These are phyloP conservation scores for Fusarium veterinarium DNA, from an alignment of 2,329 filamentous ascomycete species.

Conservation along the genomic window DNA sequence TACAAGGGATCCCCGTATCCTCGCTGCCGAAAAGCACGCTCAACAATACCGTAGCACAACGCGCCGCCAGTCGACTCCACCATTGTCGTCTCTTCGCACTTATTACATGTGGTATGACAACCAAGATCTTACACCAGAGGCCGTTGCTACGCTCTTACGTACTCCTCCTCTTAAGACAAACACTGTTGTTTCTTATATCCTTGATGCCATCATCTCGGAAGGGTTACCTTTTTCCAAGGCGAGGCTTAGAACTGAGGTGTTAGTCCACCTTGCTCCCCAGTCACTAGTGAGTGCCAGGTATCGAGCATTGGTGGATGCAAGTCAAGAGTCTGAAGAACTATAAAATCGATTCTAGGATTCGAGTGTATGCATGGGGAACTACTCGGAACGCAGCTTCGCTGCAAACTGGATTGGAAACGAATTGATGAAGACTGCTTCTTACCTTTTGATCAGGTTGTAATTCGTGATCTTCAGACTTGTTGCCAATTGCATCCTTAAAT, in stretches of 20 bases:
- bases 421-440: slow-evolving; percentile 1
- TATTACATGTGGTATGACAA: slow-evolving; percentile 74
- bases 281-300: slow-evolving; percentile 39
- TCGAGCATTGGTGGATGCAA: slow-evolving; percentile 40
- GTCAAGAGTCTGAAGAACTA: slow-evolving; percentile 5
- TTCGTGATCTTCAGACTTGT: background rate
- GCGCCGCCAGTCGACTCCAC: slow-evolving; percentile 34
- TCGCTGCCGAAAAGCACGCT: slow-evolving; percentile 56
- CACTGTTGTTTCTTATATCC: slow-evolving; percentile 70
- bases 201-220: slow-evolving; percentile 65
- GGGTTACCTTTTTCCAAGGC: slow-evolving; percentile 60
- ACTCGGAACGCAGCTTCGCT: background rate
- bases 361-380: background rate
- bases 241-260: slow-evolving; percentile 59
- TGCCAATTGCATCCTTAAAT: background rate
- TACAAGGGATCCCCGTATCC: slow-evolving; percentile 54
- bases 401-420: background rate
- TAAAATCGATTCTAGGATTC: background rate
- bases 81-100: slow-evolving; percentile 59
- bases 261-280: slow-evolving; percentile 49
- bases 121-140: slow-evolving; percentile 58
- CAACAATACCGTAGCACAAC: slow-evolving; percentile 51
- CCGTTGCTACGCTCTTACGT: slow-evolving; percentile 67
- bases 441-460: background rate
- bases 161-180: slow-evolving; percentile 66